Percentiles rank a stretch among this genome's conserved stretches.
These are phyloP conservation scores for Lepidium africanum DNA, from an alignment of 345 rosid genomes.

Conservation along the genomic window DNA sequence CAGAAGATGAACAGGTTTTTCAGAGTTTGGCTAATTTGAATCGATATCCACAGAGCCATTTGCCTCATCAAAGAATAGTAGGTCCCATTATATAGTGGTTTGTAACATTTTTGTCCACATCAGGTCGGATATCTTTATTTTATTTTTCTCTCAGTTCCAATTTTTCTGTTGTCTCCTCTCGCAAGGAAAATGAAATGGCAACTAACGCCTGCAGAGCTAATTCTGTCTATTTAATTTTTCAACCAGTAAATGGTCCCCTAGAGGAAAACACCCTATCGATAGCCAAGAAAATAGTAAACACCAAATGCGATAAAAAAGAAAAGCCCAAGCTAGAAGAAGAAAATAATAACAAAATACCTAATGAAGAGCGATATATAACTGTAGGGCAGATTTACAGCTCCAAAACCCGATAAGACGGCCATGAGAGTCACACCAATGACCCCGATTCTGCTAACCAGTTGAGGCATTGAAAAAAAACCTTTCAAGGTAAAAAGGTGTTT, in stretches of 20 bases:
- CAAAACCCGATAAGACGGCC: conserved; percentile 97
- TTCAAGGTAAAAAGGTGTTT: conserved; percentile 20
- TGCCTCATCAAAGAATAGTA: not conserved
- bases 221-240: not conserved
- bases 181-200: not conserved
- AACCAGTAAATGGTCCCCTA: not conserved
- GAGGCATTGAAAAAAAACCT: conserved; percentile 96
- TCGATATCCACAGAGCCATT: not conserved
- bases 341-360: conserved; percentile 37
- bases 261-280: not conserved
- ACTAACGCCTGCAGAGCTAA: not conserved
- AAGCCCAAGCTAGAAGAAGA: not conserved
- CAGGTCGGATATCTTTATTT: not conserved
- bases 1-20: not conserved
- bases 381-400: conserved; percentile 96
- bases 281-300: not conserved
- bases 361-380: conserved; percentile 96
- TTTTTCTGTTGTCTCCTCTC: not conserved
- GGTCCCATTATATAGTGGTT: not conserved
- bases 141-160: not conserved
- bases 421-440: conserved; percentile 96
- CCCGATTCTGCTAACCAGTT: conserved; percentile 93
- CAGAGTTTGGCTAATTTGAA: not conserved
- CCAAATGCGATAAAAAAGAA: not conserved
- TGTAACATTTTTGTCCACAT: not conserved